A percentile compares a stretch with the other conserved stretches of the same genome.
phyloP scores from a whole-genome alignment of 495 filamentous ascomycete species.

The Physcia stellaris region DNA sequence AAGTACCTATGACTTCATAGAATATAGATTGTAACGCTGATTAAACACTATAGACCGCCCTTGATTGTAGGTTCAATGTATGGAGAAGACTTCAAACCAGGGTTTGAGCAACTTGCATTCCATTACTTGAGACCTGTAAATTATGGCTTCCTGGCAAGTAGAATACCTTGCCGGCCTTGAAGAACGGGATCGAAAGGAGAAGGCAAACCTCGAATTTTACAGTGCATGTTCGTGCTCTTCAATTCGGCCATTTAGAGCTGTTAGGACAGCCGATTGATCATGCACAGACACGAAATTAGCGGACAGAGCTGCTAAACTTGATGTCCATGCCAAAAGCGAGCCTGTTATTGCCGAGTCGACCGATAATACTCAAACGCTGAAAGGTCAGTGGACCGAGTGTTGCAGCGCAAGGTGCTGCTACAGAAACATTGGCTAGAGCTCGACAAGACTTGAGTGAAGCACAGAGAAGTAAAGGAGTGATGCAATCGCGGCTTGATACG shows the following conservation, averaged over 20 bases:
- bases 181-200: slow-evolving; percentile 43
- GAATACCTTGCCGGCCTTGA: slow-evolving; percentile 41
- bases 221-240: slow-evolving; percentile 33
- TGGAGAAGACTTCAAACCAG: too few relatives aligned
- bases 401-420: too few relatives aligned
- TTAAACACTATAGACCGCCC: too few relatives aligned
- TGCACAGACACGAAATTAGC: slow-evolving; percentile 51
- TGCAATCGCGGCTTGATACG: slow-evolving; percentile 45
- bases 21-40: too few relatives aligned
- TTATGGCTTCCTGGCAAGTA: slow-evolving; percentile 45
- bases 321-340: too few relatives aligned
- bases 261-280: slow-evolving; percentile 3
- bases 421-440: slow-evolving; percentile 32
- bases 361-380: too few relatives aligned
- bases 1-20: too few relatives aligned
- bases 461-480: slow-evolving; percentile 52
- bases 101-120: too few relatives aligned
- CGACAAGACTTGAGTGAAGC: slow-evolving; percentile 56
- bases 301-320: slow-evolving; percentile 46
- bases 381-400: too few relatives aligned
- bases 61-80: too few relatives aligned
- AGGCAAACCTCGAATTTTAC: slow-evolving; percentile 39
- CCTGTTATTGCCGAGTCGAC: too few relatives aligned
- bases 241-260: not conserved
- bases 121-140: too few relatives aligned